Evolutionary conservation across 176 grass and related monocot genomes (phyloP).

Genomic region (Phoenix dactylifera): DNA sequence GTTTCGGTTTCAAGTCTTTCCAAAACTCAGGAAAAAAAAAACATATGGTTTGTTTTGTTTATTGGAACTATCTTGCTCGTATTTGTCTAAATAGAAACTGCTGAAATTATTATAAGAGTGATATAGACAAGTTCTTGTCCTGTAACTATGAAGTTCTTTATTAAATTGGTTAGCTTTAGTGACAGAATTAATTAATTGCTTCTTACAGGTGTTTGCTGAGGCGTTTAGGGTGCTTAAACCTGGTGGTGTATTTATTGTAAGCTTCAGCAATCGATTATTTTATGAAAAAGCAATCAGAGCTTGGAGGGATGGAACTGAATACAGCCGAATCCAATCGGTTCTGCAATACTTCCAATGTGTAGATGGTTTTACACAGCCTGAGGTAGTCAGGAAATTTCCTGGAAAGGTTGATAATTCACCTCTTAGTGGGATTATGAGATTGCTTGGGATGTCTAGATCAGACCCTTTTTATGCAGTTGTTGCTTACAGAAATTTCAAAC

Average conservation of each 20-base stretch:
- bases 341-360: conserved; percentile 76
- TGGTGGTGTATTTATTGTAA: conserved; percentile 73
- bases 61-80: no score
- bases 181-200: not conserved
- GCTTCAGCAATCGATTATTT: conserved; percentile 90
- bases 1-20: no score
- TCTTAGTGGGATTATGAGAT: conserved; percentile 44
- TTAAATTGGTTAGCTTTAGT: no score
- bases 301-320: conserved; percentile 78
- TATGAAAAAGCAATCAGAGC: conserved; percentile 80
- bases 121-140: no score
- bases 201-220: conserved; percentile 60
- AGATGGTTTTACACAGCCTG: conserved; percentile 83
- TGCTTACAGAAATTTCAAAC: conserved; percentile 72
- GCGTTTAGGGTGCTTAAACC: conserved; percentile 85
- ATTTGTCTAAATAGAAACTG: no score
- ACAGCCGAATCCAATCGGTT: conserved; percentile 76
- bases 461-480: conserved; percentile 90
- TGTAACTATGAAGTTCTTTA: no score
- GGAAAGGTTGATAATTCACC: conserved; percentile 30
- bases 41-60: no score
- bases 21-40: no score
- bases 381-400: conserved; percentile 54
- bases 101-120: no score
- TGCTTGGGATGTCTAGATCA: conserved; percentile 39